Evolutionary conservation across 768 basidiomycete genomes (phyloP), one percentile per base, ranked within the genome.

Genomic region (Udeniomyces megalosporus): DNA sequence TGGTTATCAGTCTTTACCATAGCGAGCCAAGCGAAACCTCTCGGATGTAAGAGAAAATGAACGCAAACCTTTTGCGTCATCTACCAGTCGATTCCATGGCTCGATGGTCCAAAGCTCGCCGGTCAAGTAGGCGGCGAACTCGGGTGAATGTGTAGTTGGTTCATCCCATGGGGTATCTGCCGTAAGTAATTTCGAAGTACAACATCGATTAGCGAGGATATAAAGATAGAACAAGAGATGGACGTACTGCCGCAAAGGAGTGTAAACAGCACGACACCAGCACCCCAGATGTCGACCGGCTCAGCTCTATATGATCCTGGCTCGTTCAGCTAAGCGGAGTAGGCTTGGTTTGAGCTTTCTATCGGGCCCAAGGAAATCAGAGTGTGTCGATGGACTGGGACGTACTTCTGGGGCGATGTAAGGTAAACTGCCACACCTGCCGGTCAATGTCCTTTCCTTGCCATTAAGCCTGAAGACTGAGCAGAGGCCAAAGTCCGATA

Each of bases 81-180:
- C 69, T 31, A 75, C 74, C 51, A 96, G 79, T 10, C 81, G 75
- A 56, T 76, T 80, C 93, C 93, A 99, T 0, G 93, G 93, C 1
- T 75, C 76, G 61, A 87, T 81, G 4, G 78, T 71, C 67, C 88
- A 83, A 60, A 92, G 80, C 53, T 83, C 76, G 4, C 89, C 88
- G 0, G 78, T 78, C 1, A 85, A 69, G 71, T 86, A 99, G 10
- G 80, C 80, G n/a, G 74, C 71, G 68, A 81, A 99, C 72, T 97
- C 95, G 1, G 81, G 80, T 63, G 85, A 86, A n/a, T 77, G 66
- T 3, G 71, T 68, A 0, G 90, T 88, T 2, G 95, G 89, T 70
- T 92, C 85, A 69, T 96, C 95, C 95, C 95, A 97, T 2, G 95
- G 95, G 0, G 95, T 96, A 69, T 95, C 92, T 96, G 3, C 35